A percentile compares a stretch with the other conserved stretches of the same genome.
Conservation (phyloP, 345 rosid genomes). For the Pugionium dolabratum region DNA sequence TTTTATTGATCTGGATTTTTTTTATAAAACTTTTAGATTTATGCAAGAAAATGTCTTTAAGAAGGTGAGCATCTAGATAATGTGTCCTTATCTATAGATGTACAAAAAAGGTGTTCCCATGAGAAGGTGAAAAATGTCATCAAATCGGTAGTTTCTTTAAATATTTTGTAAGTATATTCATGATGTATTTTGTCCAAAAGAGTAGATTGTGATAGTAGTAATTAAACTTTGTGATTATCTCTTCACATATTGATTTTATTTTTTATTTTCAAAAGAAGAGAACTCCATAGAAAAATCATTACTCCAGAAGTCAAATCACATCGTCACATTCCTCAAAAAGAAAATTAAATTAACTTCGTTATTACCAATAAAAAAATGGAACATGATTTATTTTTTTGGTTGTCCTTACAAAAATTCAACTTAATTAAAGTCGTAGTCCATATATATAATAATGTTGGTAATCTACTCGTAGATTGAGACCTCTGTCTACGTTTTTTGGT, state of each 20-base stretch:
- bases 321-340: conserved; percentile 19
- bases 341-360: conserved; percentile 4
- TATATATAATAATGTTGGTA: conserved; percentile 25
- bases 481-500: conserved; percentile 14
- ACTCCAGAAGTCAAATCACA: conserved; percentile 26
- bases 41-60: not conserved
- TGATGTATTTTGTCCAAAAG: conserved; percentile 28
- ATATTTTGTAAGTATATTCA: conserved; percentile 9
- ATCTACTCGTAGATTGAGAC: conserved; percentile 32
- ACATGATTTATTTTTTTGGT: conserved; percentile 6
- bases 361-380: not conserved
- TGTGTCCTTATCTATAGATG: not conserved
- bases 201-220: conserved; percentile 32
- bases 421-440: not conserved
- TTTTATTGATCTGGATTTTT: too few species aligned
- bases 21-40: too few species aligned
- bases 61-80: not conserved
- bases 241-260: conserved; percentile 4
- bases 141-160: not conserved
- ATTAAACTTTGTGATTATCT: conserved; percentile 31
- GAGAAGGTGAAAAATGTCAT: conserved; percentile 9
- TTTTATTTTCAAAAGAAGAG: not conserved
- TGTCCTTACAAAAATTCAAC: not conserved
- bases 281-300: conserved; percentile 20
- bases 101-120: not conserved